Evolutionary conservation across 2,329 filamentous ascomycete species (phyloP), one percentile per base, ranked within the genome.

Genomic region (Fusarium zealandicum): DNA sequence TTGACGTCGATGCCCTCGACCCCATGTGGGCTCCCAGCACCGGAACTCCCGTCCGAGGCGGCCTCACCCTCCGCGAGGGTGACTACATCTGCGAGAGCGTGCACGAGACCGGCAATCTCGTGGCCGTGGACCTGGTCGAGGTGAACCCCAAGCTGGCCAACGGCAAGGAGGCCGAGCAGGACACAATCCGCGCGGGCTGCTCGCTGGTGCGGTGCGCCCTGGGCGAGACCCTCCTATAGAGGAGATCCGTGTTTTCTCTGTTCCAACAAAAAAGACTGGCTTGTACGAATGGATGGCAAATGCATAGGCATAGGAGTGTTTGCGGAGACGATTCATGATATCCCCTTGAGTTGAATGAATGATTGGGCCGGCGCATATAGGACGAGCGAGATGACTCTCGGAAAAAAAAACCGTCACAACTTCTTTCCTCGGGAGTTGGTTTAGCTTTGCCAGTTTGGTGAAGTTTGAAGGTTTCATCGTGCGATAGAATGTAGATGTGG

Each of bases 1-100:
- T 99, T 69, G 95, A 99, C 72, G 92, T 99, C 64, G 95, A 99
- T 74, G 95, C 93, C 18, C 83, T 98, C 55, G 95, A 99, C 74
- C 95, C 95, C 22, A 89, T 92, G 82, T 97, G 92, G 89, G 95
- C 95, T 32, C 95, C 95, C 18, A 95, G 90, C 74, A 99, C 95
- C 0, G 95, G 95, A 14, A 98, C 95, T 4, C 92, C 95, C 0
- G 95, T 99, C 27, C 85, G 95, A 69, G 95, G 95, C 35, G 95
- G 95, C 1, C 77, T 99, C 72, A 99, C 95, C 4, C 81, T 99
- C 67, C 86, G 95, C 50, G 95, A 99, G 78, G 95, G 95, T 33
- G 95, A 98, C 75, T 99, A 91, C 77, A 98, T 99, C 75, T 96
- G 92, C 68, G 95, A 93, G 77, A 87, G 84, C 64, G 88, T 93